Conservation (phyloP, 805 yeast genomes). For the Hanseniaspora lindneri region DNA sequence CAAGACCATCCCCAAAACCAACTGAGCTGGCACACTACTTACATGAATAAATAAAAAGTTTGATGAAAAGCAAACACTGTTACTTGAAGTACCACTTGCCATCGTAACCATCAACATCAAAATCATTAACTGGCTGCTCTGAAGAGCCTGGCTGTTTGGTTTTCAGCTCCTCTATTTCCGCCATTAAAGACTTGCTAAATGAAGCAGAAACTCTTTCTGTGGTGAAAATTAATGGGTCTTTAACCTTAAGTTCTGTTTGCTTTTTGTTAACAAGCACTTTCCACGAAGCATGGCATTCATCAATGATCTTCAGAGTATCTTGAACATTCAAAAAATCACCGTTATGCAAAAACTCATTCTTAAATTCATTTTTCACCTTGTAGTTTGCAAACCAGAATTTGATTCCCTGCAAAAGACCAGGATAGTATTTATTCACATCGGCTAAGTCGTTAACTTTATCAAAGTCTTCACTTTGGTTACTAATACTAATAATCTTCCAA, state of each 20-base stretch:
- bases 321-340: conserved; percentile 52
- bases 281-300: conserved; percentile 64
- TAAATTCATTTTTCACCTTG: conserved; percentile 67
- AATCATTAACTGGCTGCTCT: neutral
- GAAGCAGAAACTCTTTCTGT: no score
- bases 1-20: no score
- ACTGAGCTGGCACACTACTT: no score
- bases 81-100: conserved; percentile 13
- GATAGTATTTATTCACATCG: conserved; percentile 58
- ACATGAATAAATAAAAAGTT: no score
- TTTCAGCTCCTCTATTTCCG: neutral
- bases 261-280: conserved; percentile 34
- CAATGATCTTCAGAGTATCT: conserved; percentile 48
- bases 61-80: neutral
- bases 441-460: conserved; percentile 45
- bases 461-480: conserved; percentile 54
- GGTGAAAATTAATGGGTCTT: conserved; percentile 8
- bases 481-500: conserved; percentile 77
- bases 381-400: conserved; percentile 73
- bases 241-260: neutral
- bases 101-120: conserved; percentile 5
- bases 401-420: conserved; percentile 58
- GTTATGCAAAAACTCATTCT: conserved; percentile 60
- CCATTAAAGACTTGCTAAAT: no score
- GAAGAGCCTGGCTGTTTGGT: neutral